phyloP scores from a whole-genome alignment of 352 stramenopile genomes.

The Pythium folliculosum region DNA sequence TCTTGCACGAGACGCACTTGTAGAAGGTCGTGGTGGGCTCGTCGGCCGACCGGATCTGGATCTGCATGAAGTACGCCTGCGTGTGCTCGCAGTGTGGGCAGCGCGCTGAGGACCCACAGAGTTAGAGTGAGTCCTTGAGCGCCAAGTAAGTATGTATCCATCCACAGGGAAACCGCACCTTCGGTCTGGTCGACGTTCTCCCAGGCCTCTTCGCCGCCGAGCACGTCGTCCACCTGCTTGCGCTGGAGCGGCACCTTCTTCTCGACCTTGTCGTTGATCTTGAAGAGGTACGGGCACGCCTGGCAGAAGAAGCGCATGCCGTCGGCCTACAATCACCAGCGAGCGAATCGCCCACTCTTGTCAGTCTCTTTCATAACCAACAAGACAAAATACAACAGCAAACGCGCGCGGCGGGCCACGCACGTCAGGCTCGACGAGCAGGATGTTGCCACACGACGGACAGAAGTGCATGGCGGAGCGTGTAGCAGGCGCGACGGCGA shows the following conservation, averaged over 20 bases:
- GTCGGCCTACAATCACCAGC: constrained; percentile 49
- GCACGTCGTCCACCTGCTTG: constrained; percentile 98
- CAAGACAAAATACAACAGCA: too few relatives aligned
- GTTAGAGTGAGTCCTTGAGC: neutral
- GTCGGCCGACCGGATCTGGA: constrained; percentile 99
- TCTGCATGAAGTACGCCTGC: constrained; percentile 99
- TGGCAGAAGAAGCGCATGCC: constrained; percentile 91
- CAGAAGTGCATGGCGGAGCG: constrained; percentile 83
- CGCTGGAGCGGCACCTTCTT: constrained; percentile 91
- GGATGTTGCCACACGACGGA: constrained; percentile 88
- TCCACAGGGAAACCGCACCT: constrained; percentile 41
- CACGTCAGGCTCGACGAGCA: constrained; percentile 88
- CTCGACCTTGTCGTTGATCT: constrained; percentile 87
- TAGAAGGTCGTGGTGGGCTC: constrained; percentile 99
- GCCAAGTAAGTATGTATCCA: neutral
- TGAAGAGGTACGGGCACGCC: constrained; percentile 88
- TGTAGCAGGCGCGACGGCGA: neutral
- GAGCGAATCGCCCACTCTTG: neutral
- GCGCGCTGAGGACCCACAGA: constrained; percentile 42
- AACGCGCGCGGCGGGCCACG: constrained; percentile 1
- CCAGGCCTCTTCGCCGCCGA: constrained; percentile 97
- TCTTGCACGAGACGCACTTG: constrained; percentile 97
- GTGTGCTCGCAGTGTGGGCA: constrained; percentile 96
- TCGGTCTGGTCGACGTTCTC: constrained; percentile 98
- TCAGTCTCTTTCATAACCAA: neutral